Evolutionary conservation across 164 flowering plant species (phyloP), one percentile per base, ranked within the genome.

Genomic region (Aristolochia californica): DNA sequence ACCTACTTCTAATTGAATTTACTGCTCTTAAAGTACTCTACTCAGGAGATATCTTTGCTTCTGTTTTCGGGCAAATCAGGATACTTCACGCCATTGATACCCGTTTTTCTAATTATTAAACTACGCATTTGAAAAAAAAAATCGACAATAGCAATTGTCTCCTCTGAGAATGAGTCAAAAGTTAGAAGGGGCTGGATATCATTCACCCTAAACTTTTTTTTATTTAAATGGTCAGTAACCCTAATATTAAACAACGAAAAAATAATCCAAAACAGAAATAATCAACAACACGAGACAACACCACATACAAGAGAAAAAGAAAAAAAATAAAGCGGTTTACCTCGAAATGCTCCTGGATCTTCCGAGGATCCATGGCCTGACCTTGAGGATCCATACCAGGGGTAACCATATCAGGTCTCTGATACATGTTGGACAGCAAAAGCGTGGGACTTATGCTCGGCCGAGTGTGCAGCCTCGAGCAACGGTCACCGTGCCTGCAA

Each of bases 341-440:
- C 81, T 81, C 89, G 48, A 83, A 83, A 22, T 83, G 89, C 18
- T 76, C 72, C 59, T 83, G 89, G 56, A 81, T 78, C 62, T 75
- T 70, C 43, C 66, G 75, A 1, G 89, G 86, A 60, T 81, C 86
- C 40, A 80, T 67, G 44, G 88, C 72, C 18, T 77, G 74, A 43
- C 84, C 86, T 59, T 68, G 78, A 52, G 80, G 70, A 54, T 83
- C 85, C 43, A 83, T 67, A 13, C 85, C 89, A 20, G 85, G 85
- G 21, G 82, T 78, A 44, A 83, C 68, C 84, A 78, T 76, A 60
- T 83, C 88, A 57, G 86, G 89, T 14, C 86, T 72, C 68, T 83
- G 89, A 63, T 83, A 83, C 89, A 83, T 83, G 67, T 83, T 83
- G 45, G 86, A 79, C 20, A 83, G 72, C 48, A 83, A 64, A 14